A percentile compares a stretch with the other conserved stretches of the same genome.
phyloP scores from a whole-genome alignment of 2,329 filamentous ascomycete species.

The Trichoderma sp. region DNA sequence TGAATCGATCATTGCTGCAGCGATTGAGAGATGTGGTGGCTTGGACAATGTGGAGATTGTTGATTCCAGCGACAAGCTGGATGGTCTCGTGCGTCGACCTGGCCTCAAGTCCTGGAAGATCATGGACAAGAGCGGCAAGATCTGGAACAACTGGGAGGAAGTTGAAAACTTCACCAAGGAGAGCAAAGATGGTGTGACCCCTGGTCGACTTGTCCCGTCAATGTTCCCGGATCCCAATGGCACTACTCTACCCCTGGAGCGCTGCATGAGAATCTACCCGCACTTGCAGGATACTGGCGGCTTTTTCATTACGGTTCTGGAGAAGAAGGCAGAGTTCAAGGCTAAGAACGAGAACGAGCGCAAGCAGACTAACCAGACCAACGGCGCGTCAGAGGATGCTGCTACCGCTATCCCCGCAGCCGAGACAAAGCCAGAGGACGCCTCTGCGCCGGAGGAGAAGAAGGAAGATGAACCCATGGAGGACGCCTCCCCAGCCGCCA shows the following conservation, averaged over 20 bases:
- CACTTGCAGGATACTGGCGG: conserved; percentile 95
- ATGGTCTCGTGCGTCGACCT: conserved; percentile 71
- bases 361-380: conserved; percentile 37
- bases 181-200: conserved; percentile 53
- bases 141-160: conserved; percentile 81
- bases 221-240: conserved; percentile 75
- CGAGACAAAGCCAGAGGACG: conserved; percentile 35
- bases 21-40: conserved; percentile 88
- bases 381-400: conserved; percentile 22
- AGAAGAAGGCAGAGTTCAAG: conserved; percentile 86
- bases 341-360: conserved; percentile 68
- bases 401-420: conserved; percentile 22
- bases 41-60: conserved; percentile 77
- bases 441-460: conserved; percentile 34
- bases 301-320: conserved; percentile 94
- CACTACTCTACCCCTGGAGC: conserved; percentile 73
- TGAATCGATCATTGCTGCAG: conserved; percentile 84
- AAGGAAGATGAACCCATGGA: conserved; percentile 37
- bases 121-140: conserved; percentile 79
- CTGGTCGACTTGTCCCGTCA: conserved; percentile 70
- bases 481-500: conserved; percentile 37
- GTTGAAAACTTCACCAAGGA: conserved; percentile 70
- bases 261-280: conserved; percentile 91
- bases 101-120: conserved; percentile 85
- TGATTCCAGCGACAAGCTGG: conserved; percentile 77